Conservation (phyloP, 768 basidiomycete genomes). For the Termitomyces sp. region DNA sequence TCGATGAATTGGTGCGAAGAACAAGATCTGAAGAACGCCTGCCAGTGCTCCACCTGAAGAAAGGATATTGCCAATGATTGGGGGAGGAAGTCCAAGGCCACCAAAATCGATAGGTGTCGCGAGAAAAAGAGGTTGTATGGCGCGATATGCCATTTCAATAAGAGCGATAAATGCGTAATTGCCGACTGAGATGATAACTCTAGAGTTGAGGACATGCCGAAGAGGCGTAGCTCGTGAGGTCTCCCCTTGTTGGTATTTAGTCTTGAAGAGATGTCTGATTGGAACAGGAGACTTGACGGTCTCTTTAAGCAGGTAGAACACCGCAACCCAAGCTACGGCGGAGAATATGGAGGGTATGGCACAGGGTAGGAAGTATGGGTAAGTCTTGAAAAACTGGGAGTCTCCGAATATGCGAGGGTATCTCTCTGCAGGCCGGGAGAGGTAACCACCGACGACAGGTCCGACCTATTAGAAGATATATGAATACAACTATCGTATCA, state of each 20-base stretch:
- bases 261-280: neutral
- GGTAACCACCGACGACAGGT: slow-evolving; percentile 46
- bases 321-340: slow-evolving; percentile 38
- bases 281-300: slow-evolving; percentile 8
- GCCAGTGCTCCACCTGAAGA: slow-evolving; percentile 40
- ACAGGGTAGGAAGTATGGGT: slow-evolving; percentile 58
- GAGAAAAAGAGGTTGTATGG: slow-evolving; percentile 58
- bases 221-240: slow-evolving; percentile 25
- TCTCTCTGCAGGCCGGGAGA: slow-evolving; percentile 39
- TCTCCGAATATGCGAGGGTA: slow-evolving; percentile 37
- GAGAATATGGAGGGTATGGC: slow-evolving; percentile 43
- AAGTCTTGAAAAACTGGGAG: slow-evolving; percentile 32
- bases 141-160: slow-evolving; percentile 50
- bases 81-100: slow-evolving; percentile 55
- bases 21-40: slow-evolving; percentile 39
- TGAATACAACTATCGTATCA: neutral
- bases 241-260: neutral
- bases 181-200: slow-evolving; percentile 42
- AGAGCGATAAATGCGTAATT: slow-evolving; percentile 53
- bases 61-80: slow-evolving; percentile 51
- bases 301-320: slow-evolving; percentile 44
- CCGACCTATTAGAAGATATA: slow-evolving; percentile 12
- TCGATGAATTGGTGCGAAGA: slow-evolving; percentile 28
- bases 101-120: slow-evolving; percentile 57
- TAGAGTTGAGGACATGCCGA: slow-evolving; percentile 33